Conservation (phyloP, 352 stramenopile species). For the Phytopythium mirpurense region DNA sequence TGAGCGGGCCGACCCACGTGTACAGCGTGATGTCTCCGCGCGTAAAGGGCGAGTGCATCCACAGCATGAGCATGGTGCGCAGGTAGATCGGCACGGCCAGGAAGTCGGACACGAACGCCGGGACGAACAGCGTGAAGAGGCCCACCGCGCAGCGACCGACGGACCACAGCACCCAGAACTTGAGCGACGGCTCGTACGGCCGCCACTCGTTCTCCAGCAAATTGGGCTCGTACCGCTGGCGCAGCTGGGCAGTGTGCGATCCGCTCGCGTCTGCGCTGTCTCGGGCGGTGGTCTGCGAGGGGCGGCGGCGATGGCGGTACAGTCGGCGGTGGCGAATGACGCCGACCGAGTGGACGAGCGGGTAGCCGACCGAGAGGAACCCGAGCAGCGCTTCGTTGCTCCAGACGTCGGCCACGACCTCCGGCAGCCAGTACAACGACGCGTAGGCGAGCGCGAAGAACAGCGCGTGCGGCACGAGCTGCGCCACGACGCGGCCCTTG, state of each 20-base stretch:
- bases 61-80: slow-evolving; percentile 69
- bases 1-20: slow-evolving; percentile 49
- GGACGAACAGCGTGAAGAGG: slow-evolving; percentile 62
- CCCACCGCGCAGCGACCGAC: slow-evolving; percentile 36
- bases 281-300: not conserved
- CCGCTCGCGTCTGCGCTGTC: not conserved
- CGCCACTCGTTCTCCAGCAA: slow-evolving; percentile 53
- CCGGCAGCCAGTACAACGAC: slow-evolving; percentile 48
- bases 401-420: slow-evolving; percentile 39
- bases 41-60: slow-evolving; percentile 76
- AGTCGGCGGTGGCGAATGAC: slow-evolving; percentile 54
- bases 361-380: slow-evolving; percentile 60
- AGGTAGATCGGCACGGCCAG: slow-evolving; percentile 49
- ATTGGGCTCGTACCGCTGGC: slow-evolving; percentile 26
- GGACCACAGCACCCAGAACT: slow-evolving; percentile 85
- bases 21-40: slow-evolving; percentile 71
- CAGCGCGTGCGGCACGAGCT: slow-evolving; percentile 61
- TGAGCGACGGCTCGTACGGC: slow-evolving; percentile 68
- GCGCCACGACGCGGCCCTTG: slow-evolving; percentile 54
- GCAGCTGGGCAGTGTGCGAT: slow-evolving; percentile 19
- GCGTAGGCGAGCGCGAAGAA: slow-evolving; percentile 62
- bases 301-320: slow-evolving; percentile 21
- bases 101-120: slow-evolving; percentile 48
- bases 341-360: slow-evolving; percentile 57
- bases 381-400: slow-evolving; percentile 50